Base-by-base conservation (phyloP, 2,329 filamentous ascomycete species). In the Cladophialophora carrionii region DNA sequence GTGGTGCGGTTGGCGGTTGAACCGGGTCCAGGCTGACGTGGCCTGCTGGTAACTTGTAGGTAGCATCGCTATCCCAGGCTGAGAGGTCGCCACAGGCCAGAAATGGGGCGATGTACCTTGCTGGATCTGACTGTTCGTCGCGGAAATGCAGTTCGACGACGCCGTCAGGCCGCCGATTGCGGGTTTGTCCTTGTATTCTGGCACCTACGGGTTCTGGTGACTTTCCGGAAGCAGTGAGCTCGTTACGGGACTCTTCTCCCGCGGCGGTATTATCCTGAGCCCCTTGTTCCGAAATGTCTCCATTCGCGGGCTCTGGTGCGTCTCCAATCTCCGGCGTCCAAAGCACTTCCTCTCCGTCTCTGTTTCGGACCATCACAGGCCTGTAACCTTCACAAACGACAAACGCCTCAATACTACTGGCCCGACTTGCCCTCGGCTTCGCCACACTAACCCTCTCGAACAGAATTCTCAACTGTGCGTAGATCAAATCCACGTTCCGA, bases 41-140 rank as follows among this genome's bases (percentile, higher is more conserved):
- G 70, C 92, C 90, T 66, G 93, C 90, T 0, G 95, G 93, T 20
- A 99, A 82, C 71, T 90, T 86, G 78, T 98, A 97, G 4, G 93
- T 72, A 3, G 95, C 94, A 81, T 99, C 95, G 0, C 94, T 92
- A 80, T 99, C 95, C 80, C 93, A 99, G 10, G 91, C 88, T 26
- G 92, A 96, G 60, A 99, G 83, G 78, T 99, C 95, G 53, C 95
- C 95, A 76, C 95, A 99, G n/a, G 95, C 93, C 73, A 99, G 85
- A 75, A 99, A 99, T 0, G 94, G 92, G 3, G 93, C 92, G 71
- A 98, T 94, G 92, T 94, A 98, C 61, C 70, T 57, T 54, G 64
- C 69, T n/a, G 73, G 68, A 73, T 76, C 59, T 9, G 31, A 43
- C 55, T 65, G 83, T 72, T 76, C 85, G 77, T 78, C 81, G 5